A percentile compares a stretch with the other conserved stretches of the same genome.
These are phyloP conservation scores for Xerocomellus chrysenteron DNA, from an alignment of 768 basidiomycete genomes.

Conservation along the genomic window DNA sequence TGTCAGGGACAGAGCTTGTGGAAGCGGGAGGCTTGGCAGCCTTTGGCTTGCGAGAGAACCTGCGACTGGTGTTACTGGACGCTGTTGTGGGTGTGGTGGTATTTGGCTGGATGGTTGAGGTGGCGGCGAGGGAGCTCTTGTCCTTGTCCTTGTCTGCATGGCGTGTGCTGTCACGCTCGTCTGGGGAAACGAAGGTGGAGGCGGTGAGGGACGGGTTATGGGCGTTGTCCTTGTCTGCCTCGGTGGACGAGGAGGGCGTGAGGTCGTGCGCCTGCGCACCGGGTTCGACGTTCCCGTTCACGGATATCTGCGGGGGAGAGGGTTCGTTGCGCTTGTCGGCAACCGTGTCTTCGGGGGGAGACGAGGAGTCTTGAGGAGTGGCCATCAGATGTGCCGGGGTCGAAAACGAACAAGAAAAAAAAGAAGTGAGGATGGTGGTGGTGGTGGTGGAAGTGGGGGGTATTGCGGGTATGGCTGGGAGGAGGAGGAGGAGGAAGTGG, in stretches of 20 bases:
- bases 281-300: constrained; percentile 25
- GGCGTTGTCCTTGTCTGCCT: constrained; percentile 37
- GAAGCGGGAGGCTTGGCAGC: constrained; percentile 15
- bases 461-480: constrained; percentile 30
- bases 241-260: constrained; percentile 32
- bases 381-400: constrained; percentile 20
- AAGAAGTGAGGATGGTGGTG: no score
- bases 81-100: constrained; percentile 26
- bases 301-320: constrained; percentile 18
- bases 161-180: constrained; percentile 33
- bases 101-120: constrained; percentile 43
- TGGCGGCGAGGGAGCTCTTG: constrained; percentile 46
- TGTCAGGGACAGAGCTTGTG: constrained; percentile 22
- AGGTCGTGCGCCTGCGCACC: constrained; percentile 31
- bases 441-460: constrained; percentile 7
- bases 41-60: constrained; percentile 32
- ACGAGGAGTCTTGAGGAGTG: constrained; percentile 18
- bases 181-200: constrained; percentile 34
- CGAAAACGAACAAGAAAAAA: neutral
- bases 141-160: constrained; percentile 42
- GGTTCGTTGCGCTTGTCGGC: constrained; percentile 23
- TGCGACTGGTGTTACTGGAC: constrained; percentile 22
- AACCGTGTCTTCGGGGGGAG: constrained; percentile 14
- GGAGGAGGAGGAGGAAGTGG: constrained; percentile 10
- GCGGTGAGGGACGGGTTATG: constrained; percentile 36